Evolutionary conservation across 2,329 filamentous ascomycete species (phyloP), one percentile per base, ranked within the genome.

Genomic region (Fusarium papillatum): DNA sequence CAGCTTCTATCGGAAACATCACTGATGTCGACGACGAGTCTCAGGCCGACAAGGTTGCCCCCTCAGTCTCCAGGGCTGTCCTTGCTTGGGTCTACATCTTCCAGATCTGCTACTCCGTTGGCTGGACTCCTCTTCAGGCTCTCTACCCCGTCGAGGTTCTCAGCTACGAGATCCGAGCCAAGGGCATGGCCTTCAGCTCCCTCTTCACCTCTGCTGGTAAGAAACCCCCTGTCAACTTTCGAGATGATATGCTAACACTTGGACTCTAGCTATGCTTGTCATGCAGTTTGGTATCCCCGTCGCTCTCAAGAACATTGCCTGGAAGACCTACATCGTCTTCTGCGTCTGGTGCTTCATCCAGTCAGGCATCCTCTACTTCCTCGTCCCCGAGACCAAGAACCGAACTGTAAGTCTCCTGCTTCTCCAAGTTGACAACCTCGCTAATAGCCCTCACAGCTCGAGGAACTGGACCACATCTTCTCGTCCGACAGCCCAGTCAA

Each of bases 281-380:
- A 88, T 85, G 74, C 85, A 87, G 79, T 87, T 86, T 68, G 86
- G 82, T 64, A 85, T 85, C 50, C 87, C 87, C 0, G 85, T 89
- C 2, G 84, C 87, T 4, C 82, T 90, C 46, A 82, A 86, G 31
- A 84, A 86, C 62, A 90, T 91, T 60, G 85, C 83, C 1, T 91
- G 88, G 88, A 85, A 86, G 72, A 88, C 87, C 0, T 90, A 90
- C 76, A 89, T 91, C 65, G 81, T 88, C 36, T 89, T 90, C 76
- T 85, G 83, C 17, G 64, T 84, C 48, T 88, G 86, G 86, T 85
- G 84, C 72, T 81, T 82, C 7, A 76, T 86, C 65, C 85, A 87
- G 76, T 76, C 84, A 6, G 22, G 72, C 14, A 78, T 86, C 5
- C 85, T 89, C 2, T 90, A 86, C 78, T 85, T 90, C 72, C 82